Evolutionary conservation across 805 yeast species (phyloP).

Genomic region (Cyberlindnera nakhonratchasimensis): DNA sequence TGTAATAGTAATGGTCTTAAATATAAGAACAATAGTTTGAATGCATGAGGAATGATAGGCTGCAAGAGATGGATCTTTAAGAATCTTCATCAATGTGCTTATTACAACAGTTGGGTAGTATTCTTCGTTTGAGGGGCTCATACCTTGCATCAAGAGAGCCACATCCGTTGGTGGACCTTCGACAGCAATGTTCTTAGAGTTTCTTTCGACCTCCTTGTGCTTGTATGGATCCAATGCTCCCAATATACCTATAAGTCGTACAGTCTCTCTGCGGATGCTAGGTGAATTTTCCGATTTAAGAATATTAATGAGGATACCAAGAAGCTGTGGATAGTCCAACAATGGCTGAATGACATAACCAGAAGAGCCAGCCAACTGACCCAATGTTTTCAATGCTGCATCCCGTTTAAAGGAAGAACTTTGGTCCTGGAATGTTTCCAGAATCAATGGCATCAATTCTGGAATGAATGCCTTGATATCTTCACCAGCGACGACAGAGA

Average conservation of each 20-base stretch:
- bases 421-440: conserved; percentile 89
- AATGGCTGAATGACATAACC: conserved; percentile 95
- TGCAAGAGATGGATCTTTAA: conserved; percentile 80
- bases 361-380: conserved; percentile 84
- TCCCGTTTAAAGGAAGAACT: conserved; percentile 84
- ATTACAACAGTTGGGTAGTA: conserved; percentile 95
- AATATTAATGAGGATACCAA: conserved; percentile 78
- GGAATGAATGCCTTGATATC: conserved; percentile 69
- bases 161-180: conserved; percentile 91
- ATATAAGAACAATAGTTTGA: conserved; percentile 90
- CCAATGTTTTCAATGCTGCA: conserved; percentile 83
- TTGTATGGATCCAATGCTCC: conserved; percentile 98
- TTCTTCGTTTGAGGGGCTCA: conserved; percentile 89
- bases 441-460: conserved; percentile 79
- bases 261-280: conserved; percentile 79
- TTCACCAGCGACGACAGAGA: conserved; percentile 85
- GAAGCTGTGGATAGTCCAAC: conserved; percentile 83
- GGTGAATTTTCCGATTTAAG: conserved; percentile 77
- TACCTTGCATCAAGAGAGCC: conserved; percentile 86
- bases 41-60: conserved; percentile 88
- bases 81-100: conserved; percentile 73
- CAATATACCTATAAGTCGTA: conserved; percentile 81
- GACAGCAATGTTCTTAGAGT: conserved; percentile 46
- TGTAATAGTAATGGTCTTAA: conserved; percentile 81
- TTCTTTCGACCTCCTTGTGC: conserved; percentile 85